phyloP scores from a whole-genome alignment of 2,329 filamentous ascomycete genomes.

The Onygenales sp. region DNA sequence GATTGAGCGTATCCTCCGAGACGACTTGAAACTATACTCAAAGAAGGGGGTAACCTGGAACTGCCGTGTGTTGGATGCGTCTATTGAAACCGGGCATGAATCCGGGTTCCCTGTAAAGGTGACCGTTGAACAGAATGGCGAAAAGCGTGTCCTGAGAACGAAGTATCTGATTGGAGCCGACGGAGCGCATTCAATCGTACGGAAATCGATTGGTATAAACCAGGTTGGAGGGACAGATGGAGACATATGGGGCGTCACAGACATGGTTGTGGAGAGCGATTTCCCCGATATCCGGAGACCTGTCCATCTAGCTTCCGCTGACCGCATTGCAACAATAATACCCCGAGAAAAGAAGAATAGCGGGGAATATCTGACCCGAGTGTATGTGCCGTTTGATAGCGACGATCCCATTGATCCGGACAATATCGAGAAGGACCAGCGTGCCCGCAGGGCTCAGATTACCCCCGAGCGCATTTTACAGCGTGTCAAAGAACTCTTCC shows the following conservation, averaged over 20 bases:
- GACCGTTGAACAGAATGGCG: conserved; percentile 21
- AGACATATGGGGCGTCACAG: conserved; percentile 68
- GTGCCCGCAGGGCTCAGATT: conserved; percentile 53
- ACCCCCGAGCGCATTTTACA: conserved; percentile 55
- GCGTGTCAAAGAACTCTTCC: conserved; percentile 55
- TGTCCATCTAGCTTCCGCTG: conserved; percentile 64
- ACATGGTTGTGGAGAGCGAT: conserved; percentile 61
- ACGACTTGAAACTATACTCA: conserved; percentile 54
- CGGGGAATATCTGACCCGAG: conserved; percentile 59
- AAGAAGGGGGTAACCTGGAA: conserved; percentile 50
- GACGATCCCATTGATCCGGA: conserved; percentile 2
- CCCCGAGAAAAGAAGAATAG: conserved; percentile 54
- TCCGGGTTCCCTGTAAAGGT: conserved; percentile 27
- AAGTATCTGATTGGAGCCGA: conserved; percentile 67
- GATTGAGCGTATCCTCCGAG: conserved; percentile 61
- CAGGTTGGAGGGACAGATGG: conserved; percentile 61
- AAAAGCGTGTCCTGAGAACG: conserved; percentile 41
- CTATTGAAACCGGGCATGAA: conserved; percentile 43
- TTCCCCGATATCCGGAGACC: conserved; percentile 75
- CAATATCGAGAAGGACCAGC: conserved; percentile 51
- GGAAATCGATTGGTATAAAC: conserved; percentile 41
- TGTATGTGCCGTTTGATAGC: conserved; percentile 44
- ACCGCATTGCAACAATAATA: conserved; percentile 72
- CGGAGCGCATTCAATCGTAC: conserved; percentile 57
- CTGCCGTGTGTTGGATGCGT: conserved; percentile 55